Percentiles rank a stretch among this genome's conserved stretches.
Conservation (phyloP, 1,284 basidiomycete genomes). For the Butyriboletus appendiculatus region DNA sequence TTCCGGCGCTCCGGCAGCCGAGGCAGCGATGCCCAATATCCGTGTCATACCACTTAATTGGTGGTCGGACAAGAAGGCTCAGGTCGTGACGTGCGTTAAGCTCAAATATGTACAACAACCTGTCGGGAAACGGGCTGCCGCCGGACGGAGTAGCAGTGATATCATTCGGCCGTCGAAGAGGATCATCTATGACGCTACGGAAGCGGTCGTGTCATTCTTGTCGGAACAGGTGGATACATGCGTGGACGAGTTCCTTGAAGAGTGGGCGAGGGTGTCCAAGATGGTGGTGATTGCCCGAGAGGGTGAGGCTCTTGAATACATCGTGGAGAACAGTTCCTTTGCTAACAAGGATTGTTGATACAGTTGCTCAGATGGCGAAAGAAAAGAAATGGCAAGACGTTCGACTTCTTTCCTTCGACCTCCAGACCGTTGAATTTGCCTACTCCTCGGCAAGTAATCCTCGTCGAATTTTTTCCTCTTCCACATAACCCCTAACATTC, state of each 20-base stretch:
- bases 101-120: conserved; percentile 87
- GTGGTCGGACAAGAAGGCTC: conserved; percentile 80
- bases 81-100: conserved; percentile 85
- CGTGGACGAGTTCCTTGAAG: conserved; percentile 85
- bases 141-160: conserved; percentile 44
- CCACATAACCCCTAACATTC: background rate
- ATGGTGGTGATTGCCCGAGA: conserved; percentile 91
- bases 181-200: conserved; percentile 84
- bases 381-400: conserved; percentile 71
- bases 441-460: conserved; percentile 56
- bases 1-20: conserved; percentile 78
- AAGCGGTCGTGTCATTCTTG: conserved; percentile 84
- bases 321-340: background rate
- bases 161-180: conserved; percentile 78
- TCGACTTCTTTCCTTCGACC: conserved; percentile 79
- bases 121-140: conserved; percentile 64
- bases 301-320: conserved; percentile 44
- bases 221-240: conserved; percentile 86
- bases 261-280: conserved; percentile 90
- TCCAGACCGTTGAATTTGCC: conserved; percentile 87
- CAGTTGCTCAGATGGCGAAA: conserved; percentile 82
- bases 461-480: background rate
- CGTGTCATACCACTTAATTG: conserved; percentile 86
- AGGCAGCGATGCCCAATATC: conserved; percentile 89
- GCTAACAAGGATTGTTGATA: conserved; percentile 2